Conservation (phyloP, 768 basidiomycete species). For the Lyophyllum decastes region DNA sequence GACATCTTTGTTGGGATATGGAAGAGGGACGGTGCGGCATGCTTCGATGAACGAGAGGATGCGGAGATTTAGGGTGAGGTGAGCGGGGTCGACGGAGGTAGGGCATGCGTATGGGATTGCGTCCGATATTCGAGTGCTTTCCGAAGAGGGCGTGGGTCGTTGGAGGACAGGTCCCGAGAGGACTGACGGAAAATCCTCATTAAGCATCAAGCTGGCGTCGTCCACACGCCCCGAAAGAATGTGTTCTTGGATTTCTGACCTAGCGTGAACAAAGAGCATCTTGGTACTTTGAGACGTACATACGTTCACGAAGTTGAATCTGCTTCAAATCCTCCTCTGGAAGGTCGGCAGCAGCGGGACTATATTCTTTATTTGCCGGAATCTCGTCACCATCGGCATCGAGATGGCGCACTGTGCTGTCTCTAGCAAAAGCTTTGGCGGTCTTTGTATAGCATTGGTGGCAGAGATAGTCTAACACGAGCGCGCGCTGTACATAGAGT, state of each 20-base stretch:
- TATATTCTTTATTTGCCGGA: constrained; percentile 23
- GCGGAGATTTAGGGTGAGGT: constrained; percentile 81
- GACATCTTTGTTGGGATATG: constrained; percentile 31
- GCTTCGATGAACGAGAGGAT: constrained; percentile 88
- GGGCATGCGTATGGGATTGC: constrained; percentile 52
- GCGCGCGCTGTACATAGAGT: constrained; percentile 46
- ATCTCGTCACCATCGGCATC: constrained; percentile 76
- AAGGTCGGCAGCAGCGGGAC: constrained; percentile 17
- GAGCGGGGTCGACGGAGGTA: constrained; percentile 71
- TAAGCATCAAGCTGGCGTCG: constrained; percentile 65
- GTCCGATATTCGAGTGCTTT: constrained; percentile 24
- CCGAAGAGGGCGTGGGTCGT: constrained; percentile 5
- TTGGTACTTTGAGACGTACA: constrained; percentile 11
- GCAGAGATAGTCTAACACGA: constrained; percentile 78
- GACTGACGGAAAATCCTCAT: constrained; percentile 76
- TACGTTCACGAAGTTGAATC: constrained; percentile 58
- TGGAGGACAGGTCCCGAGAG: constrained; percentile 35
- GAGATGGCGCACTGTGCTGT: constrained; percentile 61
- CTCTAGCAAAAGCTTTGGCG: constrained; percentile 64
- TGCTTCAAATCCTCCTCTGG: constrained; percentile 43
- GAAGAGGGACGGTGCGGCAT: constrained; percentile 71
- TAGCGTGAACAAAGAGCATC: background rate
- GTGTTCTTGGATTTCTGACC: constrained; percentile 63
- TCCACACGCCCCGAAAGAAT: constrained; percentile 79
- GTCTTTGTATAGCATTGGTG: constrained; percentile 75